A percentile compares a stretch with the other conserved stretches of the same genome.
These are phyloP conservation scores for Alloteropsis semialata DNA, from an alignment of 176 grass and related monocot genomes.

Conservation along the genomic window DNA sequence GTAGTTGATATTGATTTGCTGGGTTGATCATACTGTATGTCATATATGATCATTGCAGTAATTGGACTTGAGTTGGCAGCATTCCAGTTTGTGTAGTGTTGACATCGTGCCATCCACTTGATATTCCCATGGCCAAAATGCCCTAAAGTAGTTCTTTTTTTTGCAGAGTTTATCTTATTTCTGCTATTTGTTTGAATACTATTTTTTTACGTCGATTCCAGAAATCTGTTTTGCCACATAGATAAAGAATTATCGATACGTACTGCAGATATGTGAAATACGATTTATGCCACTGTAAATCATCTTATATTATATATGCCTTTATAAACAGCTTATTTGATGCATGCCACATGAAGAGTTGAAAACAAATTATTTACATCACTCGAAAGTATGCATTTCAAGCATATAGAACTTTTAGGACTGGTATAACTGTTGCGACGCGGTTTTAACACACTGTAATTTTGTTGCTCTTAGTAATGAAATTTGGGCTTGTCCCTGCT, in stretches of 20 bases:
- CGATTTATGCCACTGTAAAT: not conserved
- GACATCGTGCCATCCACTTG: not conserved
- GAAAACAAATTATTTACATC: not conserved
- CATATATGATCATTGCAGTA: not conserved
- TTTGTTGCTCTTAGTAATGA: too few relatives aligned
- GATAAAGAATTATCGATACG: not conserved
- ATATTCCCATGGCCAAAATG: not conserved
- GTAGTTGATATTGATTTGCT: not conserved
- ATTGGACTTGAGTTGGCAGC: not conserved
- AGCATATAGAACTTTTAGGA: too few relatives aligned
- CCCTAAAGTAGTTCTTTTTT: not conserved
- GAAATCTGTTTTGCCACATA: not conserved
- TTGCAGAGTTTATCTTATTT: not conserved
- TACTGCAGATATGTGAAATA: not conserved
- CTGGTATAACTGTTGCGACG: too few relatives aligned
- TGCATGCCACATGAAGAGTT: not conserved
- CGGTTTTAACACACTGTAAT: too few relatives aligned
- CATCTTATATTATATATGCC: not conserved
- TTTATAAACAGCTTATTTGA: not conserved
- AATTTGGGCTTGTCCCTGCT: too few relatives aligned
- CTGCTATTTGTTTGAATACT: not conserved
- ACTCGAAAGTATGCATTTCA: not conserved
- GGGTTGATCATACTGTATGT: not conserved
- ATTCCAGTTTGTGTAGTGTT: slow-evolving; percentile 6
- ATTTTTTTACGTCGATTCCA: not conserved